Evolutionary conservation across 169 alveolate species (phyloP), one percentile per base, ranked within the genome.

Genomic region (Eimeria falciformis): DNA sequence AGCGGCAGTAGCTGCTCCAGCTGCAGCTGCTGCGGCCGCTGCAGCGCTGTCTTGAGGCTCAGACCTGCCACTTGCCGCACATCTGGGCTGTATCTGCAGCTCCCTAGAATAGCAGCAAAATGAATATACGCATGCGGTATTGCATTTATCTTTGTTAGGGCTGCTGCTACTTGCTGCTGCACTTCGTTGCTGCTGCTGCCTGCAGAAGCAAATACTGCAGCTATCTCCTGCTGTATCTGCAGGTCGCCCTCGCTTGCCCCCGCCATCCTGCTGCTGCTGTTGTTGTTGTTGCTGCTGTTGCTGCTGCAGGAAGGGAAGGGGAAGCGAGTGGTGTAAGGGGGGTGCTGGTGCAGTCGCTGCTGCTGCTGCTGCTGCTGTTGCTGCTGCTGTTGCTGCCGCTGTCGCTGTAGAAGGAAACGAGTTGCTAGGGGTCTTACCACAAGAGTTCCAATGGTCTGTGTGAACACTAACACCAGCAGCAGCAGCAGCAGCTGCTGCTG

Each of bases 61-160:
- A 96, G 89, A n/a, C 97, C 97, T 56, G 96, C 97, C 23, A 94
- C 93, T 91, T 96, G 97, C 47, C 97, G 95, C 58, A 95, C 96
- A 55, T 96, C 97, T 5, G 83, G 46, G 71, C 75, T 2, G 33
- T 27, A 43, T 37, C n/a, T 21, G 46, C 83, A 14, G 29, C 27
- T 17, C 75, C 62, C 25, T n/a, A 68, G 58, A 18, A n/a, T n/a
- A 69, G 82, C 82, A 69, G 82, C 82, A 69, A 45, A 45, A 69
- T 45, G 55, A 69, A 9, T 45, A 69, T 45, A 33, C 55, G 17
- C 29, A 33, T 2, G 5, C 18, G 4, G 29, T 17, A 4, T 65
- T 25, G 75, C 2, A 3, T 11, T 58, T 23, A 58, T 11, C 69
- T 29, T 58, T 5, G 69, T 23, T 7, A 66, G 47, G 46, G 33